Percentiles rank a stretch among this genome's conserved stretches.
phyloP scores from a whole-genome alignment of 108 stramenopile genomes.

The Mediolabrus comicus region DNA sequence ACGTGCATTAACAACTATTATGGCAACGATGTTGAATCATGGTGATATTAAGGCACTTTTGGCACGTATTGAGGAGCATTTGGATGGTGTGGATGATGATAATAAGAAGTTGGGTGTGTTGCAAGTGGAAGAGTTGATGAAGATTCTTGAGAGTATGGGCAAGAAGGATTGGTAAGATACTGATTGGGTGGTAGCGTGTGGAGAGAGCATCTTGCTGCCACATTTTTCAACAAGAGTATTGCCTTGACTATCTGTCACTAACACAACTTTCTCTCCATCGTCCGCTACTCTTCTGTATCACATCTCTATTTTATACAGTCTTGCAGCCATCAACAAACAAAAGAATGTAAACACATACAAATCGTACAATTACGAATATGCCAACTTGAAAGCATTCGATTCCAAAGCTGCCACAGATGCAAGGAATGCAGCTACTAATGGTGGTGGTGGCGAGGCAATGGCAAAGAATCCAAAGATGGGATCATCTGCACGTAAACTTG shows the following conservation, averaged over 20 bases:
- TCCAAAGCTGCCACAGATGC: neutral
- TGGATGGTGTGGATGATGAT: neutral
- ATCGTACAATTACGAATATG: neutral
- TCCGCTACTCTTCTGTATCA: neutral
- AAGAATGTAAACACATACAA: neutral
- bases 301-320: neutral
- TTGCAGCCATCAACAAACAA: neutral
- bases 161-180: neutral
- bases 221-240: too few species aligned
- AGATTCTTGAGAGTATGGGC: neutral
- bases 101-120: neutral
- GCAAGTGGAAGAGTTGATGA: neutral
- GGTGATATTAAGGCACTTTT: constrained; percentile 35
- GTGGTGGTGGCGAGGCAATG: neutral
- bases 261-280: neutral
- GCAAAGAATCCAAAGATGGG: neutral
- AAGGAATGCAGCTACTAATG: neutral
- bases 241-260: neutral
- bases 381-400: neutral
- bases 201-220: too few species aligned
- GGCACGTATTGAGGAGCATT: constrained; percentile 10
- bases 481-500: neutral
- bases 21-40: constrained; percentile 53
- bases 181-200: too few species aligned
- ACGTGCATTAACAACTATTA: constrained; percentile 53